phyloP scores from a whole-genome alignment of 768 basidiomycete genomes.

The Leccinum barrowsii region DNA sequence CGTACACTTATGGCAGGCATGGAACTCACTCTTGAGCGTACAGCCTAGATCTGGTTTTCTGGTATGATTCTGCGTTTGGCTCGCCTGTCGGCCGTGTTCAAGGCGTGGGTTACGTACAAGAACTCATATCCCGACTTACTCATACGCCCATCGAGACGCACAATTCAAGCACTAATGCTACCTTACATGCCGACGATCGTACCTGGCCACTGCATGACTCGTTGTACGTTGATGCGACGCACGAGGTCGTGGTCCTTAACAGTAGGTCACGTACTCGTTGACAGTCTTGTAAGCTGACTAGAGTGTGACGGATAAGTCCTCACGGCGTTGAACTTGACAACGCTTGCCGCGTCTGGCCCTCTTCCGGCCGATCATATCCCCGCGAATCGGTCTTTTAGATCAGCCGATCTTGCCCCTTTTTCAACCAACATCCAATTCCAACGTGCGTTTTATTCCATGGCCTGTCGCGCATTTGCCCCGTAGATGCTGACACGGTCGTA shows the following conservation, averaged over 20 bases:
- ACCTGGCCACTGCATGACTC: constrained; percentile 71
- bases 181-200: constrained; percentile 62
- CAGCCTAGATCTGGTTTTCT: constrained; percentile 23
- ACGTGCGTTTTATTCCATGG: constrained; percentile 42
- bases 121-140: constrained; percentile 78
- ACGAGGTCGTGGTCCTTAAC: constrained; percentile 89
- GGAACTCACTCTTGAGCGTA: background rate
- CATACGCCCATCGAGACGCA: constrained; percentile 65
- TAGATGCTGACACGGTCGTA: background rate
- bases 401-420: constrained; percentile 80
- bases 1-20: background rate
- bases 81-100: constrained; percentile 74
- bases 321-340: constrained; percentile 81
- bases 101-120: constrained; percentile 79
- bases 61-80: constrained; percentile 76
- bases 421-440: constrained; percentile 89
- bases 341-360: constrained; percentile 68
- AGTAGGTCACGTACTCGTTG: constrained; percentile 39
- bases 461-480: background rate
- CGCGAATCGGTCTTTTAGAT: constrained; percentile 60
- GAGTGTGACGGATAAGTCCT: constrained; percentile 46
- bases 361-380: constrained; percentile 74
- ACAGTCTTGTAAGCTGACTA: background rate
- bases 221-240: constrained; percentile 86
- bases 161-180: constrained; percentile 84